Base-by-base conservation (phyloP, 805 yeast genomes). In the Starmerella stellata region DNA sequence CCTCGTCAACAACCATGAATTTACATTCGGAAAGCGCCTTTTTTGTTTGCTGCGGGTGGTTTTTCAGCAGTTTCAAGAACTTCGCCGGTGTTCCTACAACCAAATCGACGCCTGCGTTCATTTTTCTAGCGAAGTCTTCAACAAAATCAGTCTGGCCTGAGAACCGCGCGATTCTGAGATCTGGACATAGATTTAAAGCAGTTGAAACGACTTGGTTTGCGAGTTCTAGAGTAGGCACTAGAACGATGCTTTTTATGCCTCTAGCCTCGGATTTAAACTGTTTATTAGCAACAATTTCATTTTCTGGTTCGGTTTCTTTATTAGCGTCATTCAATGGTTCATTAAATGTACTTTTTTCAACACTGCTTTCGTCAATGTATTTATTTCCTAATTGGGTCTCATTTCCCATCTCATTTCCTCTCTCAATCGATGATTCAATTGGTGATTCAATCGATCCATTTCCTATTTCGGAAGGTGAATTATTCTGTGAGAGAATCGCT, bases 221-320 rank as follows among this genome's bases (percentile, higher is more conserved):
- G 44, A 87, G 63, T 52, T 87, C 96, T 49, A 80, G 77, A 0
- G 95, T 85, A 1, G 98, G 96, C 1, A 85, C 69, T 15, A 90
- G 59, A n/a, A 87, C 69, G 4, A 85, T 70, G 1, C 85, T 66
- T 42, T 83, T 63, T 8, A 85, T 69, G 4, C 24, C 21, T 13
- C 53, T 11, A 7, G 25, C 25, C 11, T 7, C 9, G 7, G 25
- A 7, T 7, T 11, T 23, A 11, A 7, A 11, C 9, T 23, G 7
- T 7, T 11, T 7, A 11, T 7, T 11, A 11, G 60, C 63, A 23
- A 23, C 11, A 8, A 15, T 5, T 9, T 5, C 19, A 8, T 13
- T 13, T 13, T 5, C 32, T 7, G 5, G 7, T 13, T 29, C 32
- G 14, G 19, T 17, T 29, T 29, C 32, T 5, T 5, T 15, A 29